A percentile compares a stretch with the other conserved stretches of the same genome.
These are phyloP conservation scores for Xylaria digitata DNA, from an alignment of 2,329 filamentous ascomycete species.

Conservation along the genomic window DNA sequence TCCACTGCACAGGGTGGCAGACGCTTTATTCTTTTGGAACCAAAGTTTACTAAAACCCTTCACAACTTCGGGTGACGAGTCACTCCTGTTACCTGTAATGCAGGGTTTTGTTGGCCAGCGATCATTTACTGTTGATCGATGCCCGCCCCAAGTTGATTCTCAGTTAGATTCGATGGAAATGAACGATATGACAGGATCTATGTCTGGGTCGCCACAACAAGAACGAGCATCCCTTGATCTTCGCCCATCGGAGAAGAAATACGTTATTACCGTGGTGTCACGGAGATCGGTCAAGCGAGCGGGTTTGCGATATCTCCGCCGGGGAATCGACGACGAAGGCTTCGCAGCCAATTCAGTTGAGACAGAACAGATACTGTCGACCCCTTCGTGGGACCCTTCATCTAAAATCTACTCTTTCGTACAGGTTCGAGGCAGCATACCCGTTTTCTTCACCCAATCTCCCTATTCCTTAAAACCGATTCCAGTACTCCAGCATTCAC, in stretches of 20 bases:
- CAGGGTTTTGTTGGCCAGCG: slow-evolving; percentile 94
- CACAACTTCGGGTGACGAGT: slow-evolving; percentile 76
- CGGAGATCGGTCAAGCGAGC: slow-evolving; percentile 86
- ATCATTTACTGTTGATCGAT: slow-evolving; percentile 77
- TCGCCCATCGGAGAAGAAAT: slow-evolving; percentile 65
- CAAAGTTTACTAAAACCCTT: slow-evolving; percentile 78
- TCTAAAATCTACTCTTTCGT: slow-evolving; percentile 82
- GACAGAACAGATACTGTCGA: slow-evolving; percentile 91
- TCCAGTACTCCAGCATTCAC: slow-evolving; percentile 83
- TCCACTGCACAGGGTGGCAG: slow-evolving; percentile 77
- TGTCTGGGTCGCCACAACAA: slow-evolving; percentile 33
- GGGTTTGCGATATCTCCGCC: slow-evolving; percentile 87
- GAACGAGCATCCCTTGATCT: slow-evolving; percentile 47
- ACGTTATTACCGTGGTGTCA: slow-evolving; percentile 91
- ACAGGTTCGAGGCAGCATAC: slow-evolving; percentile 90
- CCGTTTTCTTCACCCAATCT: slow-evolving; percentile 93
- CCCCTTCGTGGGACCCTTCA: slow-evolving; percentile 70
- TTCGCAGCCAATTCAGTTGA: slow-evolving; percentile 91
- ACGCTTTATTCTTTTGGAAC: slow-evolving; percentile 93
- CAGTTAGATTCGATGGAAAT: slow-evolving; percentile 51
- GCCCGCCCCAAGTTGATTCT: slow-evolving; percentile 65
- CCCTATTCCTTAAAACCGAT: slow-evolving; percentile 93
- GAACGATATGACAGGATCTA: slow-evolving; percentile 42
- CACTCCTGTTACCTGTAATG: slow-evolving; percentile 82
- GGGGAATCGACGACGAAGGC: slow-evolving; percentile 90